A percentile compares a stretch with the other conserved stretches of the same genome.
phyloP scores from a whole-genome alignment of 2,329 filamentous ascomycete genomes.

The Thermomyces lanuginosus region DNA sequence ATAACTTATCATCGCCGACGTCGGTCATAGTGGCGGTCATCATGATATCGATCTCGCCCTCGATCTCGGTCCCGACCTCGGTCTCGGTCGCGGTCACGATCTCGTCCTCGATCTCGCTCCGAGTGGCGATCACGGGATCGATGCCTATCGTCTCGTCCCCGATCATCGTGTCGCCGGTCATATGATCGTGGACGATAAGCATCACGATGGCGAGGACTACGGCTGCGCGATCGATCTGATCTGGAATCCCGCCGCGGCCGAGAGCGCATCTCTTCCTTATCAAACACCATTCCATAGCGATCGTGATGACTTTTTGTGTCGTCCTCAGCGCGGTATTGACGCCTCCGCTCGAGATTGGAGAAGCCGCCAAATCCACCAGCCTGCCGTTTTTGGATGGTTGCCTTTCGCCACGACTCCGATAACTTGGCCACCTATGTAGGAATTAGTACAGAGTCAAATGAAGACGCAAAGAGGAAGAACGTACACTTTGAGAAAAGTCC shows the following conservation, averaged over 20 bases:
- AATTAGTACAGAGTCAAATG: slow-evolving; percentile 10
- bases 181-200: slow-evolving; percentile 8
- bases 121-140: slow-evolving; percentile 10
- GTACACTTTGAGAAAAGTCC: slow-evolving; percentile 91
- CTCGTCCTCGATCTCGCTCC: slow-evolving; percentile 2
- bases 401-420: slow-evolving; percentile 74
- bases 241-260: slow-evolving; percentile 14
- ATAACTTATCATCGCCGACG: slow-evolving; percentile 10
- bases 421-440: slow-evolving; percentile 48
- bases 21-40: slow-evolving; percentile 16
- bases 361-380: slow-evolving; percentile 83
- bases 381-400: slow-evolving; percentile 65
- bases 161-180: slow-evolving; percentile 22
- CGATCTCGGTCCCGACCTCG: slow-evolving; percentile 2
- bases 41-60: slow-evolving; percentile 5
- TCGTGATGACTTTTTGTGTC: slow-evolving; percentile 28
- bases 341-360: slow-evolving; percentile 69
- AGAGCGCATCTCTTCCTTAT: slow-evolving; percentile 49
- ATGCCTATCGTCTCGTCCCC: slow-evolving; percentile 23
- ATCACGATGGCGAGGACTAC: slow-evolving; percentile 29
- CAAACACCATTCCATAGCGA: slow-evolving; percentile 67
- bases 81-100: slow-evolving; percentile 3
- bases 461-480: slow-evolving; percentile 19
- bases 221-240: slow-evolving; percentile 20
- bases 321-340: slow-evolving; percentile 66